Evolutionary conservation across 768 basidiomycete species (phyloP).

Genomic region (Zangia roseola): DNA sequence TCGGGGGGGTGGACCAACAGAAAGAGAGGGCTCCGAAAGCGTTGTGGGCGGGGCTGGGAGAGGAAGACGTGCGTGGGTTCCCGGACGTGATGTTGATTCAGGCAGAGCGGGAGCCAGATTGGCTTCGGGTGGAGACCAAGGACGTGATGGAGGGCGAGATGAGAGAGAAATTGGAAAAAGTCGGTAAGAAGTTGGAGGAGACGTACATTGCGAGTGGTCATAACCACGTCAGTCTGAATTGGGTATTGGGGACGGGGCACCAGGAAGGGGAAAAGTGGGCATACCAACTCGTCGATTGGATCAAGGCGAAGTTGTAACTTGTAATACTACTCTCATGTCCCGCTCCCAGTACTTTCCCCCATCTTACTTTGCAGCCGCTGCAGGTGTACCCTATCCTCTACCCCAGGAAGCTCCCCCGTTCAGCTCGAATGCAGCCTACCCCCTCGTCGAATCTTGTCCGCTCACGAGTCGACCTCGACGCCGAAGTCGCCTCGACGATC

Average conservation of each 20-base stretch:
- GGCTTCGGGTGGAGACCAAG: conserved; percentile 36
- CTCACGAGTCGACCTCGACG: conserved; percentile 19
- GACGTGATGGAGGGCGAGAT: conserved; percentile 41
- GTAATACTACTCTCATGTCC: conserved; percentile 13
- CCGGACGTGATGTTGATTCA: conserved; percentile 50
- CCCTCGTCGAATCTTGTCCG: conserved; percentile 4
- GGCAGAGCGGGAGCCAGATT: conserved; percentile 53
- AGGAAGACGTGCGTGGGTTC: conserved; percentile 35
- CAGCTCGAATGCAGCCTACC: conserved; percentile 16
- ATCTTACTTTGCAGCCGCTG: conserved; percentile 55
- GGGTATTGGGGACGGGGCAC: conserved; percentile 50
- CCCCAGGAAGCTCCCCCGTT: conserved; percentile 10
- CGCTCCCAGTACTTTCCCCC: conserved; percentile 49
- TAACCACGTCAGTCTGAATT: conserved; percentile 61
- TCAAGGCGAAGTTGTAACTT: conserved; percentile 23
- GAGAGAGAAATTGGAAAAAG: conserved; percentile 32
- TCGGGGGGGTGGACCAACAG: conserved; percentile 40
- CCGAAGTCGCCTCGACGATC: conserved; percentile 46
- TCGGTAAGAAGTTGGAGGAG: conserved; percentile 17
- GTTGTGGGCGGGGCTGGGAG: conserved; percentile 38
- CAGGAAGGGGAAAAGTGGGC: conserved; percentile 65
- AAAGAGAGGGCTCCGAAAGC: conserved; percentile 41
- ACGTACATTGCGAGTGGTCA: conserved; percentile 48
- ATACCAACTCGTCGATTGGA: conserved; percentile 41
- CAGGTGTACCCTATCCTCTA: conserved; percentile 32